phyloP scores from a whole-genome alignment of 306 rosid genomes.

The Canavalia gladiata region DNA sequence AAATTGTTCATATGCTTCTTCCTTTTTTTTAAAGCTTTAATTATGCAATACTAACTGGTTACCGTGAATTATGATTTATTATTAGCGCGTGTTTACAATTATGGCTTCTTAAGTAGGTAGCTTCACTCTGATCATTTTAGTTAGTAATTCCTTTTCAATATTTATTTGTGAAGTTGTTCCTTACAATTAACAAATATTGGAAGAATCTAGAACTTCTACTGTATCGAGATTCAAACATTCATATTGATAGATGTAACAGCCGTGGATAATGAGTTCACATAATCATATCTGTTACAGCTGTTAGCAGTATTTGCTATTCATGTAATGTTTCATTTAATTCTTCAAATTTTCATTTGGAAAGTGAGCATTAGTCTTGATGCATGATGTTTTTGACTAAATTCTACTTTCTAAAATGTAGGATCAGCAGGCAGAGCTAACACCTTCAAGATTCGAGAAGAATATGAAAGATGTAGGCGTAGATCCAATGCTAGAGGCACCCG shows the following conservation, averaged over 20 bases:
- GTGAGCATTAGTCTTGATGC: neutral
- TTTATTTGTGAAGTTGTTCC: neutral
- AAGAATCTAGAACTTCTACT: slow-evolving; percentile 18
- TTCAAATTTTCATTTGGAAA: slow-evolving; percentile 3
- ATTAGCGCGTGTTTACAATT: neutral
- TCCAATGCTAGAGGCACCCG: slow-evolving; percentile 61
- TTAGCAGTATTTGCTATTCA: slow-evolving; percentile 3
- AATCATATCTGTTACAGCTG: neutral
- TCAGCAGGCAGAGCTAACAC: slow-evolving; percentile 51
- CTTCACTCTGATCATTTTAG: neutral
- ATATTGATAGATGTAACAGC: slow-evolving; percentile 13
- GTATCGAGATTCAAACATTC: slow-evolving; percentile 1
- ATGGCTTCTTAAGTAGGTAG: neutral
- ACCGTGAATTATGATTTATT: neutral
- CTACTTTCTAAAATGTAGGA: slow-evolving; percentile 53
- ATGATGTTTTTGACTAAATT: slow-evolving; percentile 25
- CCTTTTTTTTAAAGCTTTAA: slow-evolving; percentile 1
- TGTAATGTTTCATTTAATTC: slow-evolving; percentile 1
- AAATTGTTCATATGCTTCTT: neutral
- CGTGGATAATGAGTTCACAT: slow-evolving; percentile 10
- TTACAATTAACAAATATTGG: neutral
- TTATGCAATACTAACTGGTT: neutral
- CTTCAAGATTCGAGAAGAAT: slow-evolving; percentile 50
- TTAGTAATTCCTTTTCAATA: neutral
- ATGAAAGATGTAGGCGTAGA: slow-evolving; percentile 64